Conservation (phyloP, 805 yeast species). For the Yamadazyma nakazawae region DNA sequence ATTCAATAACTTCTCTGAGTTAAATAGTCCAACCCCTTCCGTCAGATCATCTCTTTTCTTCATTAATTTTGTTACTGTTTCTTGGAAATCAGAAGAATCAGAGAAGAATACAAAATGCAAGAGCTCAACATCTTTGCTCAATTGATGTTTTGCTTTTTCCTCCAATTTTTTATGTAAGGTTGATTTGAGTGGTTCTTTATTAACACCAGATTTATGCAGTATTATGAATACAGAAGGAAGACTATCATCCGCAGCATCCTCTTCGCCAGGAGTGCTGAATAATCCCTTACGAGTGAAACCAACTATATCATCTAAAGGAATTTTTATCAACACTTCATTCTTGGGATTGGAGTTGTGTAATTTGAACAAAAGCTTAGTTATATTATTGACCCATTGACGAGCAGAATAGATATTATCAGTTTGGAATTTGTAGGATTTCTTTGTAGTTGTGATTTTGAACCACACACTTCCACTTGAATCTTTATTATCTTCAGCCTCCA, state of each 20-base stretch:
- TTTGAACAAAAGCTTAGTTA: slow-evolving; percentile 72
- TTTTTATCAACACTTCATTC: slow-evolving; percentile 69
- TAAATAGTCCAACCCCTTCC: not conserved
- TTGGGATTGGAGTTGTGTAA: slow-evolving; percentile 60
- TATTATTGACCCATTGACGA: slow-evolving; percentile 69
- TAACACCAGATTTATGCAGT: not conserved
- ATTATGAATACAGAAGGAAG: slow-evolving; percentile 11
- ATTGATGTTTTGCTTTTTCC: slow-evolving; percentile 9
- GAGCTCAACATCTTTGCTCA: slow-evolving; percentile 47
- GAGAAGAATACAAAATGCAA: slow-evolving; percentile 67
- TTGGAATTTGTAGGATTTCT: slow-evolving; percentile 57
- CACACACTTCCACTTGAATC: slow-evolving; percentile 39
- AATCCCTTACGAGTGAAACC: slow-evolving; percentile 50
- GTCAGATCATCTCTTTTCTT: slow-evolving; percentile 9
- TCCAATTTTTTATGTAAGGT: slow-evolving; percentile 9
- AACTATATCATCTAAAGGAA: slow-evolving; percentile 67
- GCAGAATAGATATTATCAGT: slow-evolving; percentile 77
- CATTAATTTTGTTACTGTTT: slow-evolving; percentile 31
- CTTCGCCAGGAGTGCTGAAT: slow-evolving; percentile 13
- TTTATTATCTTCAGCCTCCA: slow-evolving; percentile 24
- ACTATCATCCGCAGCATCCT: slow-evolving; percentile 16
- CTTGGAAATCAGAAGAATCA: slow-evolving; percentile 41
- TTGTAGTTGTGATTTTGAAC: slow-evolving; percentile 58
- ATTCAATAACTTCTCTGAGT: slow-evolving; percentile 1
- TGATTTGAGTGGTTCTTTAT: not conserved